phyloP scores from a whole-genome alignment of 805 yeast genomes.

The Spathaspora sp. region DNA sequence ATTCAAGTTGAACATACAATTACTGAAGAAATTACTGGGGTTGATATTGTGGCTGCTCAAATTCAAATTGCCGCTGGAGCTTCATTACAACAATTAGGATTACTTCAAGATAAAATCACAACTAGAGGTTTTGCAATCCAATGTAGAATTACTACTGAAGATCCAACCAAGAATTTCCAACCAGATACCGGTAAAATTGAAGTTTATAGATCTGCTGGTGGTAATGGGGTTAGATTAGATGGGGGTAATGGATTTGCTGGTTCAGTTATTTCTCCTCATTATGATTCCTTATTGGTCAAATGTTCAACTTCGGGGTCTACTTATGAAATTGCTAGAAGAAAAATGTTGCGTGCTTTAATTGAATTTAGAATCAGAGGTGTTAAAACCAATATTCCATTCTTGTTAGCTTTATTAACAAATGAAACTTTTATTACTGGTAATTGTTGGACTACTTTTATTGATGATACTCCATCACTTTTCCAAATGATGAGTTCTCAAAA shows the following conservation, averaged over 20 bases:
- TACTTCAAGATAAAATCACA: slow-evolving; percentile 90
- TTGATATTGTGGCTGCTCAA: slow-evolving; percentile 96
- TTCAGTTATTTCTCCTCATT: slow-evolving; percentile 92
- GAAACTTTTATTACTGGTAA: slow-evolving; percentile 80
- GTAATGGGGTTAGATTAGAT: slow-evolving; percentile 97
- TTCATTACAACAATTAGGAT: slow-evolving; percentile 82
- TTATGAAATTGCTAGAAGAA: slow-evolving; percentile 93
- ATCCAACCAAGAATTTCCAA: slow-evolving; percentile 93
- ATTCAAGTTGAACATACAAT: slow-evolving; percentile 98
- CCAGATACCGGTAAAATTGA: slow-evolving; percentile 98
- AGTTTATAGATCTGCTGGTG: slow-evolving; percentile 97
- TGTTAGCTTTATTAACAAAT: slow-evolving; percentile 86
- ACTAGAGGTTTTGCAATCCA: slow-evolving; percentile 98
- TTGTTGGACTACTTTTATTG: slow-evolving; percentile 98
- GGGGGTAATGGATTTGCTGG: slow-evolving; percentile 99
- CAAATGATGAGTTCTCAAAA: slow-evolving; percentile 92
- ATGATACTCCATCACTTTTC: slow-evolving; percentile 94
- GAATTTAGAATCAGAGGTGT: slow-evolving; percentile 99
- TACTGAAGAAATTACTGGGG: slow-evolving; percentile 98
- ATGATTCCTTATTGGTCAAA: slow-evolving; percentile 97
- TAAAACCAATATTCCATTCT: slow-evolving; percentile 95
- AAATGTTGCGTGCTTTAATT: slow-evolving; percentile 94
- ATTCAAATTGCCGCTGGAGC: slow-evolving; percentile 99
- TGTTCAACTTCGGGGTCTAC: slow-evolving; percentile 97
- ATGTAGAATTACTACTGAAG: slow-evolving; percentile 98